A percentile compares a stretch with the other conserved stretches of the same genome.
Evolutionary conservation across 108 stramenopile genomes (phyloP).

Genomic region (Skeletonema costatum): DNA sequence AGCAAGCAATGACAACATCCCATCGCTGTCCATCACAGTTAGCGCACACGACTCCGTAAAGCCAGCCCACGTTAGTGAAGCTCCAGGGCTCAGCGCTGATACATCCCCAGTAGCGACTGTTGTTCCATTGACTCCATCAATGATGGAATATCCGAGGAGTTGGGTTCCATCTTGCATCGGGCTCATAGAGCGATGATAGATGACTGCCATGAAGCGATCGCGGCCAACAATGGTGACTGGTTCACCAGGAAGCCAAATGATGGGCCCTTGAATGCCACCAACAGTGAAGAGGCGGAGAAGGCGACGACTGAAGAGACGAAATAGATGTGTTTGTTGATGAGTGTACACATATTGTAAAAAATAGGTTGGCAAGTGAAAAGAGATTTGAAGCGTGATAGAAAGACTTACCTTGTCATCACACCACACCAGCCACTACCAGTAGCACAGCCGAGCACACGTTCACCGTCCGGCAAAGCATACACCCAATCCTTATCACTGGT

Average conservation of each 20-base stretch:
- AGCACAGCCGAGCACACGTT: slow-evolving; percentile 78
- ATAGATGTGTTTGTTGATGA: slow-evolving; percentile 1
- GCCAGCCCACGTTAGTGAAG: slow-evolving; percentile 76
- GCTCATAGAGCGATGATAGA: slow-evolving; percentile 62
- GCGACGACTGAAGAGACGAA: slow-evolving; percentile 51
- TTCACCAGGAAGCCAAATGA: slow-evolving; percentile 80
- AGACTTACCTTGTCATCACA: slow-evolving; percentile 60
- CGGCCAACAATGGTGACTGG: slow-evolving; percentile 83
- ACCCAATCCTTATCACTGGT: slow-evolving; percentile 83
- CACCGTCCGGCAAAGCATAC: slow-evolving; percentile 74
- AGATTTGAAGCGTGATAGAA: not conserved
- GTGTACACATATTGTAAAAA: not conserved
- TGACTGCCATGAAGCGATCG: slow-evolving; percentile 64
- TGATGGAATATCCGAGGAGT: slow-evolving; percentile 70
- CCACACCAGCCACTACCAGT: slow-evolving; percentile 78
- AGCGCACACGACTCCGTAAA: slow-evolving; percentile 76
- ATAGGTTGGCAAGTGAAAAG: not conserved
- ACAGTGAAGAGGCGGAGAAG: slow-evolving; percentile 77
- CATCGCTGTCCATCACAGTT: slow-evolving; percentile 75
- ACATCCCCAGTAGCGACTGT: slow-evolving; percentile 58
- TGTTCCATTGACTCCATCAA: slow-evolving; percentile 61
- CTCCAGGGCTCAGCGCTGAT: slow-evolving; percentile 64
- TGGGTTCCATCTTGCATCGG: slow-evolving; percentile 81
- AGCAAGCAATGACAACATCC: slow-evolving; percentile 83
- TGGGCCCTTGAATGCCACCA: slow-evolving; percentile 70